A percentile compares a stretch with the other conserved stretches of the same genome.
Evolutionary conservation across 140 eudicot species (phyloP).

Genomic region (Senecio squalidus): DNA sequence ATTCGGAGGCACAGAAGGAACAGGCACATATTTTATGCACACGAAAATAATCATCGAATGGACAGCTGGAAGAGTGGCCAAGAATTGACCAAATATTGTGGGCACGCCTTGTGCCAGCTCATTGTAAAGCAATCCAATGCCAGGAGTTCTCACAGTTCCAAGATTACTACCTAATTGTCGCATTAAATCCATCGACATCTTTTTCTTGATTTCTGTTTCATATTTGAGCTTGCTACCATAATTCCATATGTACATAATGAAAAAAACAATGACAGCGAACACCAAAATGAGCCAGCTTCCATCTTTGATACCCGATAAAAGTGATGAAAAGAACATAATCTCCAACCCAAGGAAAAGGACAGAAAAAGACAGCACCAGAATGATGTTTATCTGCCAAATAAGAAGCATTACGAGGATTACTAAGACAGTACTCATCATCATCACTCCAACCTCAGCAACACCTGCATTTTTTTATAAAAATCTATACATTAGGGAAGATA

Average conservation of each 20-base stretch:
- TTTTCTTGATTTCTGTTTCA: constrained; percentile 80
- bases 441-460: constrained; percentile 87
- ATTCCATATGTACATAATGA: constrained; percentile 90
- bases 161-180: constrained; percentile 82
- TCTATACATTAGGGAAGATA: constrained; percentile 12
- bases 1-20: constrained; percentile 79
- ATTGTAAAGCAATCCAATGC: constrained; percentile 87
- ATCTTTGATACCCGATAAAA: constrained; percentile 68
- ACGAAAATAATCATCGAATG: constrained; percentile 94
- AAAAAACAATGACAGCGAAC: constrained; percentile 53
- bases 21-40: constrained; percentile 82
- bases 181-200: constrained; percentile 84
- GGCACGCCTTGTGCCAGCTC: constrained; percentile 95
- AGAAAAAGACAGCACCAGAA: constrained; percentile 56
- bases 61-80: constrained; percentile 86
- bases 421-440: constrained; percentile 91
- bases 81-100: constrained; percentile 85
- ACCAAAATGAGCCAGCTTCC: constrained; percentile 97
- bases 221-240: constrained; percentile 90
- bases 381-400: constrained; percentile 90
- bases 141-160: constrained; percentile 96
- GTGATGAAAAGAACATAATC: constrained; percentile 79
- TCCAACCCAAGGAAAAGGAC: constrained; percentile 70
- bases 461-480: constrained; percentile 43
- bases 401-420: constrained; percentile 97